These are phyloP conservation scores for Citeromyces nyonsensis DNA, from an alignment of 805 yeast genomes.

Conservation along the genomic window DNA sequence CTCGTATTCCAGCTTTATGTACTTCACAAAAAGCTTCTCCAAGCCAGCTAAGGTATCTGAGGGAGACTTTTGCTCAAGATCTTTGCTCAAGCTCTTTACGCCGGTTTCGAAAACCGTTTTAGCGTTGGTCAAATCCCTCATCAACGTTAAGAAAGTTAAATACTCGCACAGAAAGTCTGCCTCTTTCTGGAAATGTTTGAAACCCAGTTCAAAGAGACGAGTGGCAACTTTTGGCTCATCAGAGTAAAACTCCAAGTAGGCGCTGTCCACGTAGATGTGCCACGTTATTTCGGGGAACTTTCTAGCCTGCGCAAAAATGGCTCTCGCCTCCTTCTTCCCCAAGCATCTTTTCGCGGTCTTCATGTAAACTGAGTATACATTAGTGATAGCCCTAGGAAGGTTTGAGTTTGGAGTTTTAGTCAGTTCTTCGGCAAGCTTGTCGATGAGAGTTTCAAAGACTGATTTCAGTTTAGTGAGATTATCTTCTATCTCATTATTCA, in stretches of 20 bases:
- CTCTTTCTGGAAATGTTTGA: conserved; percentile 32
- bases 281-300: conserved; percentile 46
- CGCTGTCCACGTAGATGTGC: conserved; percentile 71
- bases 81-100: conserved; percentile 31
- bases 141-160: conserved; percentile 51
- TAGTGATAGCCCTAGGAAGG: conserved; percentile 27
- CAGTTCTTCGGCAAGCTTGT: conserved; percentile 23
- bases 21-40: conserved; percentile 34
- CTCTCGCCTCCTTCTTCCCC: conserved; percentile 42
- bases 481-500: conserved; percentile 25
- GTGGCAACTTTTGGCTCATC: conserved; percentile 55
- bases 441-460: conserved; percentile 34
- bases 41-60: conserved; percentile 11
- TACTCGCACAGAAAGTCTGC: conserved; percentile 56
- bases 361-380: conserved; percentile 57
- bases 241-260: conserved; percentile 62
- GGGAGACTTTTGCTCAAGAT: conserved; percentile 7
- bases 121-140: conserved; percentile 55
- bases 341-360: conserved; percentile 45
- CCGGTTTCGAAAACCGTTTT: conserved; percentile 75
- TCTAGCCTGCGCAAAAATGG: conserved; percentile 55
- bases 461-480: conserved; percentile 22
- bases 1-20: conserved; percentile 52
- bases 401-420: conserved; percentile 2
- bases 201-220: conserved; percentile 67